Base-by-base conservation (phyloP, 202 grass and related monocot species). In the Eragrostis tef region DNA sequence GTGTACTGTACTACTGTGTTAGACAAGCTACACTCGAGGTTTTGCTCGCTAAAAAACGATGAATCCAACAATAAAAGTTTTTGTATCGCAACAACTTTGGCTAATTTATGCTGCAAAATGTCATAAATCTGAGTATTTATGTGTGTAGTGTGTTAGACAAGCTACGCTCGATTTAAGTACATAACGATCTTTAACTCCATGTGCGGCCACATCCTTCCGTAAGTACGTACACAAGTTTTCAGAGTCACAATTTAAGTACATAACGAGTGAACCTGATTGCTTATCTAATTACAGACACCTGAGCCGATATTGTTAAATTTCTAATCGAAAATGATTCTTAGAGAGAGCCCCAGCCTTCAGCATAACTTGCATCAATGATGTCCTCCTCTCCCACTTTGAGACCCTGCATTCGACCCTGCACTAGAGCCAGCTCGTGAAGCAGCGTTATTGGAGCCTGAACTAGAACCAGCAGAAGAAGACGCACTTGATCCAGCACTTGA, bases 381-480 rank as follows among this genome's bases (percentile, higher is more conserved):
- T 6, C 53, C 81, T 6, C 53, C 81, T 22, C 56, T 71, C 1
- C 69, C 77, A 16, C 17, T 63, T 49, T 10, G 56, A 42, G 86
- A 84, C 2, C 84, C 59, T 3, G 26, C 24, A 0, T 43, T 63
- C 50, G 86, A 75, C 3, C 84, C 52, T 0, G 45, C 79, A 79
- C 9, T 58, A 24, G 54, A 11, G 11, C 20, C 20, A 22, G 20
- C 20, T n/a, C 54, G 54, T 24, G 54, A 58, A 58, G 0, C 54
- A 24, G 20, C n/a, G 20, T 22, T 24, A 24, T 19, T 64, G 0
- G 81, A 82, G 5, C 49, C 47, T 11, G 74, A 90, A 50, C 71
- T 57, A 29, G 81, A 79, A 39, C 84, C 26, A 42, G 77, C 80
- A 26, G 81, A 89, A 11, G 75, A 85, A 0, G 90, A 81, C 1